A percentile compares a stretch with the other conserved stretches of the same genome.
Evolutionary conservation across 1,284 basidiomycete genomes (phyloP).

Genomic region (Golubevia sp.): DNA sequence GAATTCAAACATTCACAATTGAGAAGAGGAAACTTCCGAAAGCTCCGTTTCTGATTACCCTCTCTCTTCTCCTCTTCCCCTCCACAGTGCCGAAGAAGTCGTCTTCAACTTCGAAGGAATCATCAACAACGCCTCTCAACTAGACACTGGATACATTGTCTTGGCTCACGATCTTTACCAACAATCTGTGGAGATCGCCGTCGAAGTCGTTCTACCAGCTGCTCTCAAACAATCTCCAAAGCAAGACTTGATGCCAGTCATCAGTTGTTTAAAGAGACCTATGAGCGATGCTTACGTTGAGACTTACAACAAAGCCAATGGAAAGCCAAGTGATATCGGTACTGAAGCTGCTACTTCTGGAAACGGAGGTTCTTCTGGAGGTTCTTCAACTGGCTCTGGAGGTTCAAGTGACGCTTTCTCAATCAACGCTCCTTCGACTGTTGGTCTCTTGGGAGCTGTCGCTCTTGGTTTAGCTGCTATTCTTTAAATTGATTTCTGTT

Average conservation of each 20-base stretch:
- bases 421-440: neutral
- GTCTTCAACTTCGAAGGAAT: constrained; percentile 42
- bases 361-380: neutral
- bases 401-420: neutral
- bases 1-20: neutral
- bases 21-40: too few species aligned
- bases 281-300: constrained; percentile 42
- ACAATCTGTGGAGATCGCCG: constrained; percentile 53
- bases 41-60: neutral
- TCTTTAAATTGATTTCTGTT: neutral
- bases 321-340: neutral
- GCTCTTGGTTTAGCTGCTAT: neutral
- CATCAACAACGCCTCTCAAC: constrained; percentile 34
- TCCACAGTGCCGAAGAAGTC: constrained; percentile 20
- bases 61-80: constrained; percentile 5
- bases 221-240: constrained; percentile 28
- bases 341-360: neutral
- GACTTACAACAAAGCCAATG: constrained; percentile 31
- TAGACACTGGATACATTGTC: constrained; percentile 77
- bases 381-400: neutral
- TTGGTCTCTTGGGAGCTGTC: neutral
- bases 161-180: constrained; percentile 64
- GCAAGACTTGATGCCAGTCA: constrained; percentile 45
- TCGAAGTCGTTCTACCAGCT: constrained; percentile 43
- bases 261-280: constrained; percentile 36